Conservation (phyloP, 208 protist species). For the Trypanosoma mega region DNA sequence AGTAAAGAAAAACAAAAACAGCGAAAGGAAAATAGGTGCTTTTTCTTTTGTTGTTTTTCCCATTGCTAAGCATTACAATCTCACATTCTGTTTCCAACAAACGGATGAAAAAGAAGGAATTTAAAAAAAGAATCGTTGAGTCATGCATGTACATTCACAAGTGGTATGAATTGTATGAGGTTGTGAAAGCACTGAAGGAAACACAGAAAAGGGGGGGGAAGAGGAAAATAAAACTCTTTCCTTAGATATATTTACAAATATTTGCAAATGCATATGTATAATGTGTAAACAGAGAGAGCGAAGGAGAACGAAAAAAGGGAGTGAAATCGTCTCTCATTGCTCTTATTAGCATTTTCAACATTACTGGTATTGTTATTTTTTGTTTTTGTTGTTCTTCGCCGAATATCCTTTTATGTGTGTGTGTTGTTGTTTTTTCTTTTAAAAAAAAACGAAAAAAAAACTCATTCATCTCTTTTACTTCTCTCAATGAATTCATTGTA, state of each 20-base stretch:
- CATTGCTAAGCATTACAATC: neutral
- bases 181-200: no score
- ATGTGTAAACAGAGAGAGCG: neutral
- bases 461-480: no score
- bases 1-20: neutral
- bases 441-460: no score
- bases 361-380: neutral
- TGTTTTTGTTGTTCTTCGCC: no score
- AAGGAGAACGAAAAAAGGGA: neutral
- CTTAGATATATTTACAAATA: neutral
- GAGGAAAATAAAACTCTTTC: no score
- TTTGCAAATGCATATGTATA: neutral
- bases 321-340: neutral
- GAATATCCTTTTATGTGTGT: no score
- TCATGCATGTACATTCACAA: no score
- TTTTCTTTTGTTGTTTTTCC: neutral
- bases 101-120: neutral
- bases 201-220: no score
- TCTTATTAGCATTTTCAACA: conserved; percentile 10
- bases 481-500: no score
- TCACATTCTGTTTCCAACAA: neutral
- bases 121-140: no score
- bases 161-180: no score
- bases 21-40: neutral
- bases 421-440: no score